These are phyloP conservation scores for Yamadazyma oceani DNA, from an alignment of 1,139 yeast species.

Conservation along the genomic window DNA sequence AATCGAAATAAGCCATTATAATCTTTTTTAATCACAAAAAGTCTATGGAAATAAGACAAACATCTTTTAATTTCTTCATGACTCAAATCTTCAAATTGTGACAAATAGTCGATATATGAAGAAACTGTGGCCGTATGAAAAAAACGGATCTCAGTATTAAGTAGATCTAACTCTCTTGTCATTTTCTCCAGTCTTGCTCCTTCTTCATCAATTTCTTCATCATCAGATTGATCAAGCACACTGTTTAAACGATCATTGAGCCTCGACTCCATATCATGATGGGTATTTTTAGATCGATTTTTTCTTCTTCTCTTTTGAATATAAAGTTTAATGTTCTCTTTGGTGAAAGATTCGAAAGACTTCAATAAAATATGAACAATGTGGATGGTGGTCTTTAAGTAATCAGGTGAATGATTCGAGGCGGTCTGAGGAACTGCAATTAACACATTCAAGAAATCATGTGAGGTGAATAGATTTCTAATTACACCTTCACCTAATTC, in stretches of 20 bases:
- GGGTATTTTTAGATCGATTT: slow-evolving; percentile 23
- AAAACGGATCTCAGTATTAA: slow-evolving; percentile 38
- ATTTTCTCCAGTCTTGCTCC: slow-evolving; percentile 37
- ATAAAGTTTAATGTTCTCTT: slow-evolving; percentile 58
- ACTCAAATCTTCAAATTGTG: slow-evolving; percentile 61
- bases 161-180: slow-evolving; percentile 55
- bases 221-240: slow-evolving; percentile 44
- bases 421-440: slow-evolving; percentile 66
- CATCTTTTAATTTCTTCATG: slow-evolving; percentile 63
- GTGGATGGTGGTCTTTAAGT: slow-evolving; percentile 62
- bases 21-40: slow-evolving; percentile 62
- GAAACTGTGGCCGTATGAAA: slow-evolving; percentile 46
- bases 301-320: slow-evolving; percentile 49
- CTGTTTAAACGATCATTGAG: slow-evolving; percentile 19
- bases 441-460: slow-evolving; percentile 59
- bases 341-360: slow-evolving; percentile 65
- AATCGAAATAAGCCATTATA: slow-evolving; percentile 65
- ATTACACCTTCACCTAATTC: slow-evolving; percentile 51
- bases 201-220: slow-evolving; percentile 46
- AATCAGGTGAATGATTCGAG: slow-evolving; percentile 62
- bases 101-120: slow-evolving; percentile 52
- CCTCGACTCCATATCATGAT: slow-evolving; percentile 30
- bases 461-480: slow-evolving; percentile 59
- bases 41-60: slow-evolving; percentile 67
- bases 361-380: slow-evolving; percentile 66